Conservation (phyloP, 2,329 filamentous ascomycete species). For the Dactylella cylindrospora region DNA sequence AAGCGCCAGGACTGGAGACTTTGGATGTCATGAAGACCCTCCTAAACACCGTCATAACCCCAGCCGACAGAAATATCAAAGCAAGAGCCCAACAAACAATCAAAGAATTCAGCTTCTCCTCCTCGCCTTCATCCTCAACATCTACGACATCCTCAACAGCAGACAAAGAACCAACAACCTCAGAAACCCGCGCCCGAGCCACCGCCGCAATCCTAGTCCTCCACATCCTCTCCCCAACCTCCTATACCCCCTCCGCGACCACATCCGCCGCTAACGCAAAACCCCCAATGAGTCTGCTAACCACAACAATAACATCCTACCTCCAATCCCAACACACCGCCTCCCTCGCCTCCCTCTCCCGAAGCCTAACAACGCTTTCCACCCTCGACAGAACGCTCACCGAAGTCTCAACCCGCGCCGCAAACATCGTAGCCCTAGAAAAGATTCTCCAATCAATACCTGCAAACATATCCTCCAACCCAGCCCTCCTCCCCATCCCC, state of each 20-base stretch:
- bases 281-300: slow-evolving; percentile 65
- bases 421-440: slow-evolving; percentile 74
- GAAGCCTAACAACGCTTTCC: slow-evolving; percentile 76
- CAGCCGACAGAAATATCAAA: slow-evolving; percentile 50
- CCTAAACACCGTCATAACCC: slow-evolving; percentile 67
- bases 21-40: slow-evolving; percentile 73
- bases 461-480: slow-evolving; percentile 32
- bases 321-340: slow-evolving; percentile 78
- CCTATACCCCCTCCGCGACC: slow-evolving; percentile 44
- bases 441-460: slow-evolving; percentile 39
- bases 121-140: not conserved
- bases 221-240: slow-evolving; percentile 40
- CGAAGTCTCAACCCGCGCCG: slow-evolving; percentile 80
- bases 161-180: slow-evolving; percentile 22
- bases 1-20: slow-evolving; percentile 72
- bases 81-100: slow-evolving; percentile 35
- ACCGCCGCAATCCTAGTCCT: slow-evolving; percentile 36
- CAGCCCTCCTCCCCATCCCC: slow-evolving; percentile 26
- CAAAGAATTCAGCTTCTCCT: slow-evolving; percentile 37
- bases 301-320: slow-evolving; percentile 77
- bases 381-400: slow-evolving; percentile 76
- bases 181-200: slow-evolving; percentile 38
- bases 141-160: not conserved
- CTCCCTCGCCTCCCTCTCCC: slow-evolving; percentile 71
- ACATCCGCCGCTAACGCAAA: slow-evolving; percentile 58